Evolutionary conservation across 768 basidiomycete genomes (phyloP), one percentile per base, ranked within the genome.

Genomic region (Dioszegia aurantiaca): DNA sequence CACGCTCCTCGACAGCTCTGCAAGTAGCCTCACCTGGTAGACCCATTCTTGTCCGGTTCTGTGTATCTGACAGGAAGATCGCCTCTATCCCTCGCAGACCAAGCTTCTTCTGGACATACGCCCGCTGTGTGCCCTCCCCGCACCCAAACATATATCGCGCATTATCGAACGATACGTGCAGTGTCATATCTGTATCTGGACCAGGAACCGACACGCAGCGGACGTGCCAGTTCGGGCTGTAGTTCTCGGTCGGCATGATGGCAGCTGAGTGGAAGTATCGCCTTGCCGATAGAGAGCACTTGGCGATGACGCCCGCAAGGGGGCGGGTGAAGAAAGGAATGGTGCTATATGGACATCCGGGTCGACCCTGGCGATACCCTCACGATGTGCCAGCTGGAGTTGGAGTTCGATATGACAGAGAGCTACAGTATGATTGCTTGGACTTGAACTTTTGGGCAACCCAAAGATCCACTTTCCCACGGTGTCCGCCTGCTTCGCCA

Each of bases 111-210:
- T 91, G 87, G 16, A 86, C 76, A 70, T 87, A 87, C 0, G 87
- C 78, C 33, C 93, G 80, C 41, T 84, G 85, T 1, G 87, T 85
- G 58, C 87, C 87, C 76, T 95, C 91, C 8, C 89, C 86, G 19
- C 81, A 84, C 76, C 92, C 92, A 81, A 97, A 90, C 37, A 93
- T 81, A 65, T 92, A 97, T 65, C 89, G 87, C 12, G 83, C 86
- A 53, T 82, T 80, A 63, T 88, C 86, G 72, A 91, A 92, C 0
- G 82, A 80, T 63, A 94, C 77, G 59, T 87, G 77, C 24, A 95
- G 77, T 9, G 86, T 83, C 0, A 91, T 86, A 63, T 90, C 85
- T 1, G 91, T 88, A 78, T 97, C 93, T 28, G 63, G 61, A 9
- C 70, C 68, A 4, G 75, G 49, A 84, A 66, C 58, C 47, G 70